A percentile compares a stretch with the other conserved stretches of the same genome.
These are phyloP conservation scores for Centrapalus pauciflorus DNA, from an alignment of 129 eudicot species.

Conservation along the genomic window DNA sequence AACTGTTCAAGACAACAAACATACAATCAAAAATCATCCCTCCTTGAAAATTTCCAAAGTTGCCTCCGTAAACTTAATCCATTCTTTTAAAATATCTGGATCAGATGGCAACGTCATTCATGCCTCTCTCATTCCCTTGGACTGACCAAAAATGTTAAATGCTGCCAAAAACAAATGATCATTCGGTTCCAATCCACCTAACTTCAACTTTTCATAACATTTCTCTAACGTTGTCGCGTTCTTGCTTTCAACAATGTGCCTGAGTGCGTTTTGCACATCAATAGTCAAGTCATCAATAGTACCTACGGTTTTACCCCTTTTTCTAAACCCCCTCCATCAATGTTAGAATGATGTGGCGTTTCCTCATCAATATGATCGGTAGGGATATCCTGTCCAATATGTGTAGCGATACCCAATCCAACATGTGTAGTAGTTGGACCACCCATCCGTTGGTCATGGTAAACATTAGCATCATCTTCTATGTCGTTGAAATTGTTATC, in stretches of 20 bases:
- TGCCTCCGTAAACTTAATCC: no score
- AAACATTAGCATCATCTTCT: no score
- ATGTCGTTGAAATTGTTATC: no score
- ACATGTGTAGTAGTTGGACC: no score
- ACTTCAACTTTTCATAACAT: slow-evolving; percentile 2
- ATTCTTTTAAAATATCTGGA: no score
- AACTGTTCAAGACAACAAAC: no score
- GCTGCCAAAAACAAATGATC: background rate
- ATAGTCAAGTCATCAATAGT: background rate
- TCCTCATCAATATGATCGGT: no score
- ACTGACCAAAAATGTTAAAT: background rate
- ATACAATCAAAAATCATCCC: background rate
- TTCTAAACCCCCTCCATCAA: background rate
- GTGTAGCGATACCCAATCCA: no score
- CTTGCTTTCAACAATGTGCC: background rate
- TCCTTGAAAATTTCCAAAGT: background rate
- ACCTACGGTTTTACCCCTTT: background rate
- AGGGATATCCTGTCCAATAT: no score
- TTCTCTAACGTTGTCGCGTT: background rate
- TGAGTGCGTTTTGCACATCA: background rate
- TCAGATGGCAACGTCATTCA: background rate
- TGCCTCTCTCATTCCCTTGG: background rate
- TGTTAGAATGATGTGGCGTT: no score
- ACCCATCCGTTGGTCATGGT: no score
- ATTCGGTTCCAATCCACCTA: background rate